Evolutionary conservation across 768 basidiomycete species (phyloP), one percentile per base, ranked within the genome.

Genomic region (Xanthoconium stramineum): DNA sequence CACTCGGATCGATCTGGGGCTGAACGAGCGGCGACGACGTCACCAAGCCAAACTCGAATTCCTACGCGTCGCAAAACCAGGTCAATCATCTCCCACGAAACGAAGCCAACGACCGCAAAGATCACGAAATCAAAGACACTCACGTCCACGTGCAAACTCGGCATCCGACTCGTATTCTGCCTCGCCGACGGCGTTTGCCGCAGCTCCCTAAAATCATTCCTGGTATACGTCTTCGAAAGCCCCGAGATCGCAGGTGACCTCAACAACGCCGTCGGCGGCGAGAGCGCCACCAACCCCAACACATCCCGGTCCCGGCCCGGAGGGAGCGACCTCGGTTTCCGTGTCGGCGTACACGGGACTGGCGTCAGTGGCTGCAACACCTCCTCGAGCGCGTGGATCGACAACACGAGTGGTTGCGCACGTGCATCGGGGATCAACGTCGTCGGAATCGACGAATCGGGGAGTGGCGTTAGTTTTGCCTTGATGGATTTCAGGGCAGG

Each of bases 81-180:
- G 17, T 61, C 60, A 61, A 42, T 30, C 36, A 1, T 6, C 20
- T 20, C 58, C 51, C 12, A 36, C 17, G 6, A 3, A 20, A 24
- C 6, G 3, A 38, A 15, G 7, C 20, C 20, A 36, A 14, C 13
- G n/a, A 36, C 30, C 33, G 29, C 12, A 28, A 29, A 14, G 11
- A 61, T n/a, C n/a, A n/a, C n/a, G 65, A 60, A 60, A 30, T 30
- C 17, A 24, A 61, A 60, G 40, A 64, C 50, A 78, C 83, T 69
- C 72, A 85, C 83, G 67, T 85, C 83, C 52, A 85, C 91, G 72
- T 94, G 91, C 76, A 84, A 86, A 71, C 91, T 93, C 11, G 91
- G 91, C 44, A 93, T 76, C 64, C 91, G 78, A 72, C 91, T 93
- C 53, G 90, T 93, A 65, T 93, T 94, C 68, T 90, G 81, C 63